Conservation (phyloP, 768 basidiomycete species). For the Termitomyces sp. region DNA sequence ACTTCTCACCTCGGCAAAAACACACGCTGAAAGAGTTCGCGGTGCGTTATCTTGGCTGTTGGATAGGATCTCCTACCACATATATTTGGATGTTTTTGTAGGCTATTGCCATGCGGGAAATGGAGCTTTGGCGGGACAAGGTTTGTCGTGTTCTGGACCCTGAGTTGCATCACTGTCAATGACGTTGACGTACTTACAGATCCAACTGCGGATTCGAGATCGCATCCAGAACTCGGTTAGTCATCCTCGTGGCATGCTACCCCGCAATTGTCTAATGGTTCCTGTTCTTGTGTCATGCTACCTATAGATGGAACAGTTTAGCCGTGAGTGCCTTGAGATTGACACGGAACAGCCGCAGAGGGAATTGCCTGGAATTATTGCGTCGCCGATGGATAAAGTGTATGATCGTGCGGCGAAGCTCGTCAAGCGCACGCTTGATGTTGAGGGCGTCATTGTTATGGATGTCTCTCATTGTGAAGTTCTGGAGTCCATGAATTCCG, state of each 20-base stretch:
- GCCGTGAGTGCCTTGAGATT: conserved; percentile 89
- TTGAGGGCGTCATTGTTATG: conserved; percentile 88
- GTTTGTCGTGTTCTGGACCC: conserved; percentile 26
- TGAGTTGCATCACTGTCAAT: neutral
- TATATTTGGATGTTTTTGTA: conserved; percentile 9
- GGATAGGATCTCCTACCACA: neutral
- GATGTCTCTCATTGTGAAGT: conserved; percentile 91
- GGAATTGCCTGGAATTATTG: conserved; percentile 28
- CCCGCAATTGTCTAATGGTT: neutral
- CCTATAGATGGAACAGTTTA: conserved; percentile 87
- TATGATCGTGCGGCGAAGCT: conserved; percentile 89
- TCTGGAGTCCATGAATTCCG: conserved; percentile 58
- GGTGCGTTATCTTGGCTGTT: conserved; percentile 26
- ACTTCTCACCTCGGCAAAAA: conserved; percentile 84
- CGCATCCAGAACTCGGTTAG: conserved; percentile 84
- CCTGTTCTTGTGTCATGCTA: neutral
- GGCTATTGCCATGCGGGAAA: conserved; percentile 89
- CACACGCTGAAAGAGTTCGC: conserved; percentile 96
- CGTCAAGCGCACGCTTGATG: conserved; percentile 84
- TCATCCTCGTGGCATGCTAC: neutral
- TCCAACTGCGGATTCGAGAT: conserved; percentile 85
- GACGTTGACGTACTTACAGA: conserved; percentile 33
- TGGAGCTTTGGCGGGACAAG: conserved; percentile 96
- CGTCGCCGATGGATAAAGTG: conserved; percentile 73
- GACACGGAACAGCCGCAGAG: conserved; percentile 49